Evolutionary conservation across 192 early-diverging fungal species (phyloP).

Genomic region (Allomyces javanicus): DNA sequence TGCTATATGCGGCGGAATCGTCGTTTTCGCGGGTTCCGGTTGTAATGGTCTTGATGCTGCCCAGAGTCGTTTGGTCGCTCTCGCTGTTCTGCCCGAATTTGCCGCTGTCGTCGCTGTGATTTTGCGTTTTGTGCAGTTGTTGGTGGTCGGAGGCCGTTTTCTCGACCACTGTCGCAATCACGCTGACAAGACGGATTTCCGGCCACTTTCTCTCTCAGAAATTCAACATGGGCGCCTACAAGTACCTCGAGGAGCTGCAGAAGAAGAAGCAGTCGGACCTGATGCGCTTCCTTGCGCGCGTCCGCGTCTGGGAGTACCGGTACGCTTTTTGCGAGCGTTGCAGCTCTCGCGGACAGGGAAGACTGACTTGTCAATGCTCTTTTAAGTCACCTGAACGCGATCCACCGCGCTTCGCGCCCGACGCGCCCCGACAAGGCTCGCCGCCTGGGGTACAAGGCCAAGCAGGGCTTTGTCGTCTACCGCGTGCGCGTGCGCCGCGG

Average conservation of each 20-base stretch:
- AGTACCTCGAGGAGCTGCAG: slow-evolving; percentile 84
- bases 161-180: too few species aligned
- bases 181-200: background rate
- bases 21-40: too few species aligned
- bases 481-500: slow-evolving; percentile 97
- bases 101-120: too few species aligned
- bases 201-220: background rate
- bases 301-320: slow-evolving; percentile 95
- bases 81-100: too few species aligned
- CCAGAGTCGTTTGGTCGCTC: too few species aligned
- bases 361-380: slow-evolving; percentile 16
- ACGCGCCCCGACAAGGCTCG: slow-evolving; percentile 98
- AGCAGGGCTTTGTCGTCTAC: slow-evolving; percentile 99
- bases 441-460: slow-evolving; percentile 99
- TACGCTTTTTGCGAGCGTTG: slow-evolving; percentile 25
- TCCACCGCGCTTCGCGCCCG: slow-evolving; percentile 95
- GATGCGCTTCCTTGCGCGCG: slow-evolving; percentile 92
- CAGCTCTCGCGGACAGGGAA: slow-evolving; percentile 10
- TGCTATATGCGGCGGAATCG: too few species aligned
- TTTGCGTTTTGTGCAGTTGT: too few species aligned
- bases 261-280: slow-evolving; percentile 99
- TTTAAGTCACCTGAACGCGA: slow-evolving; percentile 77
- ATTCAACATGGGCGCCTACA: slow-evolving; percentile 49
- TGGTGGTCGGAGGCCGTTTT: too few species aligned
- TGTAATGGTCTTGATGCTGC: too few species aligned